These are phyloP conservation scores for Lachnellula occidentalis DNA, from an alignment of 2,329 filamentous ascomycete genomes.

Conservation along the genomic window DNA sequence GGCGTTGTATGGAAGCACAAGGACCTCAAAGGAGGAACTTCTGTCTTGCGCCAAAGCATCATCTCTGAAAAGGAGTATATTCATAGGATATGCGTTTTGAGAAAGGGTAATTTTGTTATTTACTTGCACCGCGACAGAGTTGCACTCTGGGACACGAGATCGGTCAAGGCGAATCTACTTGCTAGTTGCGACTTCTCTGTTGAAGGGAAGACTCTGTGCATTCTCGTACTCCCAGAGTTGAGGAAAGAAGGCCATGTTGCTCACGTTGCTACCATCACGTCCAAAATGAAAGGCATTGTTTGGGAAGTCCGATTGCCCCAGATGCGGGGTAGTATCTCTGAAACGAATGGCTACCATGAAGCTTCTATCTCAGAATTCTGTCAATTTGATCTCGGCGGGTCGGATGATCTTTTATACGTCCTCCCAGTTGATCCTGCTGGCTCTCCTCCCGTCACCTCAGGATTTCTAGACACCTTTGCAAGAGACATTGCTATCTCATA, in stretches of 20 bases:
- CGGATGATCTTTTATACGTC: slow-evolving; percentile 58
- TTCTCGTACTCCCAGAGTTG: slow-evolving; percentile 67
- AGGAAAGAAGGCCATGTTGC: slow-evolving; percentile 46
- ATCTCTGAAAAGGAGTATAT: slow-evolving; percentile 67
- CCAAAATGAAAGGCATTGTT: slow-evolving; percentile 70
- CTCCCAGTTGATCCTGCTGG: slow-evolving; percentile 85
- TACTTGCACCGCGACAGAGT: slow-evolving; percentile 68
- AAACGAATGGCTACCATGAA: slow-evolving; percentile 32
- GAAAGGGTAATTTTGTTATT: slow-evolving; percentile 74
- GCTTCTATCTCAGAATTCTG: slow-evolving; percentile 60
- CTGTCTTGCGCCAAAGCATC: slow-evolving; percentile 60
- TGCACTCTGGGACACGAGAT: slow-evolving; percentile 73
- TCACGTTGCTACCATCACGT: slow-evolving; percentile 78
- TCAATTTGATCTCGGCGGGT: slow-evolving; percentile 59
- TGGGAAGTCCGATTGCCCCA: slow-evolving; percentile 69
- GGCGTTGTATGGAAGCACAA: slow-evolving; percentile 77
- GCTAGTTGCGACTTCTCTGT: slow-evolving; percentile 53
- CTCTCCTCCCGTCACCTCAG: slow-evolving; percentile 62
- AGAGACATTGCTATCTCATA: slow-evolving; percentile 84
- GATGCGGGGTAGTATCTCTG: slow-evolving; percentile 30
- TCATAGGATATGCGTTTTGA: slow-evolving; percentile 71
- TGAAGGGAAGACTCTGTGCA: slow-evolving; percentile 68
- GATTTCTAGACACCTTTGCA: slow-evolving; percentile 80
- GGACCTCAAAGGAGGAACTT: slow-evolving; percentile 43
- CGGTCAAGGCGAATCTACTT: slow-evolving; percentile 52